phyloP scores from a whole-genome alignment of 176 grass and related monocot genomes.

The Phoenix roebelenii region DNA sequence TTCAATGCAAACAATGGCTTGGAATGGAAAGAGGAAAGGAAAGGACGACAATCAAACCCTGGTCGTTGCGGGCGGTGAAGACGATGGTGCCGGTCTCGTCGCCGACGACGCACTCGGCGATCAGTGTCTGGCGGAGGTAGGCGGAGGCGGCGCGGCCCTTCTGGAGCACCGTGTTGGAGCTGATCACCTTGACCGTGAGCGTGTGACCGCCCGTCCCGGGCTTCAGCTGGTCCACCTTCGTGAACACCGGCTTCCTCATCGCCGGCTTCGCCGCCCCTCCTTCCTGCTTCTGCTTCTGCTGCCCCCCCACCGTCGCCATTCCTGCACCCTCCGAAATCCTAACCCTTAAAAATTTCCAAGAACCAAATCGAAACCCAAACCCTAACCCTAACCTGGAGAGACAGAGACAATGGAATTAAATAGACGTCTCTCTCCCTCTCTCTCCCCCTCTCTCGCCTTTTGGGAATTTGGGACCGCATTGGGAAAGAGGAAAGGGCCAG shows the following conservation, averaged over 20 bases:
- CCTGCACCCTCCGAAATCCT: not conserved
- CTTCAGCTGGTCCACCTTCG: conserved; percentile 80
- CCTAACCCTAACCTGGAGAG: conserved; percentile 18
- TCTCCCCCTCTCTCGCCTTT: too few relatives aligned
- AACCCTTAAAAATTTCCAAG: not conserved
- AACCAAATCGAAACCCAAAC: conserved; percentile 1
- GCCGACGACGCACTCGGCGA: conserved; percentile 80
- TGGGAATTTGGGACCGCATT: too few relatives aligned
- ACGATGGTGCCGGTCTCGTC: conserved; percentile 75
- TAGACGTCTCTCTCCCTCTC: too few relatives aligned
- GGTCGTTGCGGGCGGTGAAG: conserved; percentile 86
- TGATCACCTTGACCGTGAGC: conserved; percentile 33
- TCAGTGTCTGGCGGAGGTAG: conserved; percentile 40
- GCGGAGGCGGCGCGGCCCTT: conserved; percentile 39
- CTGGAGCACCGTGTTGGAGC: conserved; percentile 32
- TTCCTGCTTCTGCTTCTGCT: not conserved
- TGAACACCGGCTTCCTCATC: conserved; percentile 75
- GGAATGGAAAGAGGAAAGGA: too few relatives aligned
- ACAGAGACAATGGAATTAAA: not conserved
- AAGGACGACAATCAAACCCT: conserved; percentile 35
- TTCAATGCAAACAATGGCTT: too few relatives aligned
- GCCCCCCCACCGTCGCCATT: conserved; percentile 40
- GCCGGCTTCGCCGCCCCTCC: conserved; percentile 26
- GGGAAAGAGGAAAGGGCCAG: too few relatives aligned
- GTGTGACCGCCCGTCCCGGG: conserved; percentile 59